Evolutionary conservation across 108 stramenopile species (phyloP), one percentile per base, ranked within the genome.

Genomic region (Heterococcus sp.): DNA sequence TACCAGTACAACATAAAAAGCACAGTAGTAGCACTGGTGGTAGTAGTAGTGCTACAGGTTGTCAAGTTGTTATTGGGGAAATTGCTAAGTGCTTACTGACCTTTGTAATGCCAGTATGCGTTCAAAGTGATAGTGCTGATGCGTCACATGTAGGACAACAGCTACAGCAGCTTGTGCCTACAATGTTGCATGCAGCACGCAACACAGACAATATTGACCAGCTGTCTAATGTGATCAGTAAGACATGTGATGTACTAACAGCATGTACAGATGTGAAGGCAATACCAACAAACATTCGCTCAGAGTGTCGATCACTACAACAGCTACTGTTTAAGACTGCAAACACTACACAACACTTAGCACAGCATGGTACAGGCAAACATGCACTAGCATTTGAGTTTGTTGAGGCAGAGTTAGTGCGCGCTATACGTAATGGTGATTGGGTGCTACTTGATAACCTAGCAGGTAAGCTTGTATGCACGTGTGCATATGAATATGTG

Each of bases 361-460:
- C 32, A 26, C 11, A 14, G 1, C 71, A 2, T 33, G 28, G 32
- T 4, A 33, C 70, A 32, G 27, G 21, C 30, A 38, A 30, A 14
- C 71, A 39, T 32, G 63, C 70, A 46, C 32, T 78, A 2, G 69
- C 78, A 21, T 82, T 82, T 74, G 32, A 68, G 31, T 82, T 82
- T 70, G 81, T 75, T 2, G 75, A 75, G 38, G 38, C 81, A 5
- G 67, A 75, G 74, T 67, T 75, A 28, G 69, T 82, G 0, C 28
- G 75, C 0, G 81, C 81, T 27, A 74, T 82, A 66, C 74, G 75
- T 3, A 34, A 75, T 3, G 81, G 81, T 2, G 68, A 74, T 35
- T 82, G 65, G 65, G 81, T 82, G 2, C 81, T 82, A 38, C 75
- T 82, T 35, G 81, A 82, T 38, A 82, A 82, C 75, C 38, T 82